Evolutionary conservation across 495 filamentous ascomycete species (phyloP), one percentile per base, ranked within the genome.

Genomic region (Hypoxylon intermedium): DNA sequence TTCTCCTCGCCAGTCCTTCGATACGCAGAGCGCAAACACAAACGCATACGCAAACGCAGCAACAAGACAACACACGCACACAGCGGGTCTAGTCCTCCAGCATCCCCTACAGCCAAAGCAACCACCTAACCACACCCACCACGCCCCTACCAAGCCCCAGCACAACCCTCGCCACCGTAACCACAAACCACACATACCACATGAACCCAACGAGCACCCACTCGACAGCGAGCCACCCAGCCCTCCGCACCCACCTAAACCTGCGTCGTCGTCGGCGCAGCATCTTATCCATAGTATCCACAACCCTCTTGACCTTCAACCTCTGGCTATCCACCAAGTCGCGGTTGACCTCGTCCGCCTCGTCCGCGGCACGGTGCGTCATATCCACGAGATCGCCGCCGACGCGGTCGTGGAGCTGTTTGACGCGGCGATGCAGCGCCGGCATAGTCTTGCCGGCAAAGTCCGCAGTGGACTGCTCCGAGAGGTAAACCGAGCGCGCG

Each of bases 161-260:
- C 1, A 87, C 61, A 16, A 90, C 54, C 53, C 88, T 79, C 46
- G 86, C 77, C 9, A 86, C 79, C 79, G 90, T 86, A 13, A 93
- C 89, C 40, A 91, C 75, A 47, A 91, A 78, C 90, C 90, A 93
- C 7, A 91, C 87, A 71, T 87, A 89, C 90, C 90, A 93, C 80
- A 93, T 85, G 51, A 90, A 81, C 12, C 85, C 89, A 26, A 93
- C 85, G 18, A 93, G 78, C 23, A 83, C 80, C 90, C 90, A 93
- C 77, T 93, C 90, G 16, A 93, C 80, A 20, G 86, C 74, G 7
- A 89, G 75, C 78, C 88, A 93, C 3, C 87, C 87, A 0, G 82
- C 81, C 16, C 86, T 72, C 23, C 90, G 75, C 1, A 90, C 74
- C 87, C 89, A 92, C 18, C 89, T 77, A 38, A 92, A 84, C 50